Base-by-base conservation (phyloP, 805 yeast species). In the Sungouiozyma intestinalis region DNA sequence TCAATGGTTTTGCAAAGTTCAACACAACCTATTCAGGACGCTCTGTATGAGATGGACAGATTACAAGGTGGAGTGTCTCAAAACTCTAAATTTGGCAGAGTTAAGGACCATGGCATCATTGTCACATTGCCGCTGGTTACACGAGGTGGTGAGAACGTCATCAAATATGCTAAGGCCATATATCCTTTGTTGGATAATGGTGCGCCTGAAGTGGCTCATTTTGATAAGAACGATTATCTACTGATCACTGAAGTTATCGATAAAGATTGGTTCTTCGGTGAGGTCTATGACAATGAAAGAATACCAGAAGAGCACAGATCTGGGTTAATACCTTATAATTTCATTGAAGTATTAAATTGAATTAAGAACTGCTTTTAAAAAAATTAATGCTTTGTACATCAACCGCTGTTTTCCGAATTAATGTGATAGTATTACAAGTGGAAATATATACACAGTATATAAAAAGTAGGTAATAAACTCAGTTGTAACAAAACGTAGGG, bases 191-290 rank as follows among this genome's bases (percentile, higher is more conserved):
- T 50, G 19, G 60, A 58, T 17, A 51, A 56, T 36, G 51, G 48
- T 38, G 58, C 58, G 9, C 47, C 57, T n/a, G 60, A 53, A 33
- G 43, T 60, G 13, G 55, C 55, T 7, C 50, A 57, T 35, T 60
- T 60, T 42, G 55, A 54, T 6, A 54, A 51, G 32, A 56, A 55
- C 27, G 64, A 60, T 38, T 58, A 57, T 42, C 38, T 60, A 16
- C 45, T 60, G 16, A 46, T 60, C 2, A 59, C 62, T 1, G 58
- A 57, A 36, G 46, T 47, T 7, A 51, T 60, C 9, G 58, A 56
- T 41, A 46, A 54, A 7, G 63, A 60, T 41, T 60, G 65, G 65
- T 59, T 41, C 41, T 51, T 48, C 40, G 65, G 65, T 21, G 65
- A 60, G 42, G 64, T 59, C 7, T 55, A 55, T 38, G 57, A 53